These are phyloP conservation scores for Nakazawaea ambrosiae DNA, from an alignment of 805 yeast species.

Conservation along the genomic window DNA sequence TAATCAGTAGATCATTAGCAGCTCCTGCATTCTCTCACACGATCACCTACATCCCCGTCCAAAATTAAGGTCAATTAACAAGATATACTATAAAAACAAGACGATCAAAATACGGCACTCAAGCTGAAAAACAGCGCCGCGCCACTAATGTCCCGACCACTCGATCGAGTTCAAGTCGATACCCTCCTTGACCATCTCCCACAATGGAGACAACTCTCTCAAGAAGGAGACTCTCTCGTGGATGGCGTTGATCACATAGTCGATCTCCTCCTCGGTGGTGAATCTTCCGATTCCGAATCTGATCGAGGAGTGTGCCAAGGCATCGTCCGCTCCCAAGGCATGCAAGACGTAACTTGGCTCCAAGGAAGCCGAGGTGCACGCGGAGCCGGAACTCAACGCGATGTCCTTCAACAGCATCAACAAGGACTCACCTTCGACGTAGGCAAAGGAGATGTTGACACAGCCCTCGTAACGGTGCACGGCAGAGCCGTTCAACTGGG, in stretches of 20 bases:
- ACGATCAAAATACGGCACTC: no score
- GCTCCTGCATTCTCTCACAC: no score
- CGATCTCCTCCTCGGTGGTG: slow-evolving; percentile 93
- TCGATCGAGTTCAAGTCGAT: slow-evolving; percentile 89
- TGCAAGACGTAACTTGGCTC: slow-evolving; percentile 97
- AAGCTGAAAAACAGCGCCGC: no score
- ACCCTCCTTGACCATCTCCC: slow-evolving; percentile 99
- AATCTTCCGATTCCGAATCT: slow-evolving; percentile 96
- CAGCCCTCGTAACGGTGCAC: slow-evolving; percentile 81
- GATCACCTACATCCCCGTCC: no score
- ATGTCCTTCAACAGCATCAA: slow-evolving; percentile 97
- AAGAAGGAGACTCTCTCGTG: slow-evolving; percentile 83
- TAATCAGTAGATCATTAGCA: no score
- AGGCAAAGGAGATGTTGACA: slow-evolving; percentile 94
- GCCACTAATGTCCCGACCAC: slow-evolving; percentile 98
- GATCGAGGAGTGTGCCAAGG: slow-evolving; percentile 96
- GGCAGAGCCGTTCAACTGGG: slow-evolving; percentile 82
- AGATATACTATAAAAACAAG: no score
- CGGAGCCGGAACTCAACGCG: slow-evolving; percentile 94
- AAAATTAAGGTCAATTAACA: no score
- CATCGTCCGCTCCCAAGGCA: slow-evolving; percentile 97
- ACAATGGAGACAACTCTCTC: slow-evolving; percentile 88
- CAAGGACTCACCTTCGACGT: slow-evolving; percentile 95
- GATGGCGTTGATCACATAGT: slow-evolving; percentile 86
- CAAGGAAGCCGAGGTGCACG: slow-evolving; percentile 96